Percentiles rank a stretch among this genome's conserved stretches.
These are phyloP conservation scores for Talaromyces adpressus DNA, from an alignment of 495 filamentous ascomycete genomes.

Conservation along the genomic window DNA sequence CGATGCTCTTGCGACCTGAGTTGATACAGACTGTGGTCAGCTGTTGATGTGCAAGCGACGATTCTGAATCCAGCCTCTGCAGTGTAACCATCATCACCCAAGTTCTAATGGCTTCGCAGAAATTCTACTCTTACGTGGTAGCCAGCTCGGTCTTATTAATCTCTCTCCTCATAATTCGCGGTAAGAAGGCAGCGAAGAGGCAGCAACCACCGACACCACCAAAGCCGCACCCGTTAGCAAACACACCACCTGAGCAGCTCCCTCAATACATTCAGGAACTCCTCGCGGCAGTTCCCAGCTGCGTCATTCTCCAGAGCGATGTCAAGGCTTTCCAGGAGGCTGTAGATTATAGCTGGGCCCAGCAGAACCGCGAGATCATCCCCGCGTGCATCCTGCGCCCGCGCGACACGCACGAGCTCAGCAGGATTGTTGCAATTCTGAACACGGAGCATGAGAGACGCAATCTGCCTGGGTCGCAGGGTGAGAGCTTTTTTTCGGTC, in stretches of 20 bases:
- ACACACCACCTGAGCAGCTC: constrained; percentile 5
- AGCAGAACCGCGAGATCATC: constrained; percentile 24
- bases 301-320: constrained; percentile 16
- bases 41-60: not conserved
- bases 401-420: constrained; percentile 17
- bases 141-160: constrained; percentile 5
- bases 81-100: not conserved
- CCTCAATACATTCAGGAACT: constrained; percentile 7
- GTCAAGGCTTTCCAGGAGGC: constrained; percentile 16
- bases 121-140: constrained; percentile 4
- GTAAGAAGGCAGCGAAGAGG: not conserved
- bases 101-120: not conserved
- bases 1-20: not conserved
- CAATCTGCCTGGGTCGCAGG: not conserved
- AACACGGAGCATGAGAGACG: constrained; percentile 17
- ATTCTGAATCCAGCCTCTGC: not conserved
- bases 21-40: not conserved
- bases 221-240: constrained; percentile 5
- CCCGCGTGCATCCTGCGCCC: constrained; percentile 24
- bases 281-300: constrained; percentile 12
- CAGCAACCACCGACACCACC: not conserved
- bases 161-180: not conserved
- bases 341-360: constrained; percentile 23
- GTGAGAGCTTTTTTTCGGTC: constrained; percentile 5
- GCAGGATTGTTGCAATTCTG: constrained; percentile 15